These are phyloP conservation scores for Brassica juncea DNA, from an alignment of 345 rosid genomes.

Conservation along the genomic window DNA sequence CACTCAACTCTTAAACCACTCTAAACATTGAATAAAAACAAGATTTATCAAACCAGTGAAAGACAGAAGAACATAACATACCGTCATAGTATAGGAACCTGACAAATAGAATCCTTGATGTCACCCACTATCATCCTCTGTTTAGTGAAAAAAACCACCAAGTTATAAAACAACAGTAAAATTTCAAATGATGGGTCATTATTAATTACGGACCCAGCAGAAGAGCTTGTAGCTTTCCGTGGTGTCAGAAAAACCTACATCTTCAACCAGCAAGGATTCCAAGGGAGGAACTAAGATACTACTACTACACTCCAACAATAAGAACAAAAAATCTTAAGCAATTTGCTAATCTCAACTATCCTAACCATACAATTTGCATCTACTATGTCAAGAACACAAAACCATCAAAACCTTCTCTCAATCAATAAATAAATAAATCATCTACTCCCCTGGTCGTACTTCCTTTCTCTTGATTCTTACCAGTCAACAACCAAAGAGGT, in stretches of 20 bases:
- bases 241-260: conserved; percentile 71
- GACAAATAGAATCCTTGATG: conserved; percentile 86
- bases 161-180: not conserved
- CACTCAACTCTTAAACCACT: not conserved
- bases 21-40: not conserved
- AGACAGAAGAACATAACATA: conserved; percentile 27
- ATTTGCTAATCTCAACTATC: too few species aligned
- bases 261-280: conserved; percentile 54
- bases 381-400: not conserved
- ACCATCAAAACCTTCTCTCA: not conserved
- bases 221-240: conserved; percentile 86
- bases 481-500: conserved; percentile 92
- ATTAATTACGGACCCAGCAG: conserved; percentile 62
- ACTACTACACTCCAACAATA: not conserved
- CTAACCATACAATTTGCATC: not conserved
- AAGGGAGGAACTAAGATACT: not conserved
- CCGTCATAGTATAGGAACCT: conserved; percentile 97
- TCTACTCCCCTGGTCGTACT: conserved; percentile 68
- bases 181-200: not conserved
- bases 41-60: not conserved
- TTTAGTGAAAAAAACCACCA: conserved; percentile 29
- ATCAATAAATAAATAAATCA: not conserved
- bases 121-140: conserved; percentile 91
- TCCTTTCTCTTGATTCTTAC: conserved; percentile 80
- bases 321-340: not conserved